Percentiles rank a stretch among this genome's conserved stretches.
Conservation (phyloP, 2,329 filamentous ascomycete species). For the Albifimbria verrucaria region DNA sequence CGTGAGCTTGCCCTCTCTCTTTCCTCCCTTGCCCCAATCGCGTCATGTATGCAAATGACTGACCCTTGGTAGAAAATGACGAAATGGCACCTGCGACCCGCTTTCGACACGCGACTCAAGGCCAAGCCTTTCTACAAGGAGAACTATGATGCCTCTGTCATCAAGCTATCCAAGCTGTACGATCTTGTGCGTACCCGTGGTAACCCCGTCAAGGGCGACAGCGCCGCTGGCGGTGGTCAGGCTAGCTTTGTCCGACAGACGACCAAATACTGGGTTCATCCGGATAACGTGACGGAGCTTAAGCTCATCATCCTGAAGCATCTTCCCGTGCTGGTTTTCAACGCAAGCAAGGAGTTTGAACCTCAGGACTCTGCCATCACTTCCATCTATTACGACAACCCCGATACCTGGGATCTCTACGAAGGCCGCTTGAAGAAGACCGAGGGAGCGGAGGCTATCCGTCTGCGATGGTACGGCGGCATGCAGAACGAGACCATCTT, state of each 20-base stretch:
- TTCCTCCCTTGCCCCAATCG: neutral
- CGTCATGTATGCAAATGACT: too few relatives aligned
- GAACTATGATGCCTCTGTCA: conserved; percentile 94
- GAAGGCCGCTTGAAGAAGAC: conserved; percentile 94
- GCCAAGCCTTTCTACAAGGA: conserved; percentile 98
- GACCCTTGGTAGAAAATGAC: conserved; percentile 73
- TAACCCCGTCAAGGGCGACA: conserved; percentile 88
- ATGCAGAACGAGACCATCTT: conserved; percentile 97
- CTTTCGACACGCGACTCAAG: conserved; percentile 93
- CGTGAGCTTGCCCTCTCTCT: conserved; percentile 45
- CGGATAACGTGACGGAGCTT: conserved; percentile 95
- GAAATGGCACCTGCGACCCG: conserved; percentile 85
- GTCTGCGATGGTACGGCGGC: conserved; percentile 93
- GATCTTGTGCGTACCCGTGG: conserved; percentile 91
- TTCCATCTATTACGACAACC: conserved; percentile 97
- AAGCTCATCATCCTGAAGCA: conserved; percentile 98
- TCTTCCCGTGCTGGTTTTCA: conserved; percentile 94
- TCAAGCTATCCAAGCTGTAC: conserved; percentile 92
- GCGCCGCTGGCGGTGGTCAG: conserved; percentile 83
- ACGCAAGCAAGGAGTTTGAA: conserved; percentile 94
- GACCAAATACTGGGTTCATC: conserved; percentile 99
- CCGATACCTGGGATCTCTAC: conserved; percentile 90
- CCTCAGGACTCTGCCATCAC: conserved; percentile 89
- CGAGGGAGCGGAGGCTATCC: conserved; percentile 94
- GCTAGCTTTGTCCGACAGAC: conserved; percentile 96